These are phyloP conservation scores for Lepiota brunneoincarnata DNA, from an alignment of 768 basidiomycete species.

Conservation along the genomic window DNA sequence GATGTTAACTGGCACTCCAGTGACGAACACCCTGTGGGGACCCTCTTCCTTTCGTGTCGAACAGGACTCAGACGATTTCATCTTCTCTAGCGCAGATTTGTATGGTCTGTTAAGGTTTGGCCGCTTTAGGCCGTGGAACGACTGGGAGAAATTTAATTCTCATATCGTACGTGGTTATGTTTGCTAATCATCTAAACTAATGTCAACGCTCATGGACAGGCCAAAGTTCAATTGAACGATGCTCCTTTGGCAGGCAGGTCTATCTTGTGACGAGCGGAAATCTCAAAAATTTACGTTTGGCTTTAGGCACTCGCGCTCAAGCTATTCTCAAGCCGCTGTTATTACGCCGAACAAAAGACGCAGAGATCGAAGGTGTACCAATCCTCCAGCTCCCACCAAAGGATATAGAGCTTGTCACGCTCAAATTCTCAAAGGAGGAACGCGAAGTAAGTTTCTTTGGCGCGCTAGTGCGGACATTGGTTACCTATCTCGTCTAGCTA, in stretches of 20 bases:
- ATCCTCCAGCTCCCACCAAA: constrained; percentile 64
- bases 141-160: constrained; percentile 65
- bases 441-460: constrained; percentile 42
- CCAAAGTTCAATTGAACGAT: constrained; percentile 50
- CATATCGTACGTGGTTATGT: constrained; percentile 41
- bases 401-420: constrained; percentile 52
- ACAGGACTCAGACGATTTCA: background rate
- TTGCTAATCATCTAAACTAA: background rate
- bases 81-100: constrained; percentile 53
- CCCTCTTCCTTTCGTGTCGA: background rate
- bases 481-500: constrained; percentile 30
- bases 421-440: constrained; percentile 67
- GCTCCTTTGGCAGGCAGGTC: constrained; percentile 57
- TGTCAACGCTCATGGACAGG: constrained; percentile 26
- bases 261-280: background rate
- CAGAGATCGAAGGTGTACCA: constrained; percentile 62
- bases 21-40: constrained; percentile 64
- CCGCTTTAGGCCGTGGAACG: constrained; percentile 66
- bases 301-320: constrained; percentile 58
- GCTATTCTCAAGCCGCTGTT: constrained; percentile 64
- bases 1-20: constrained; percentile 77
- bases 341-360: constrained; percentile 73
- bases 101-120: constrained; percentile 73
- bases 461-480: background rate
- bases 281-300: background rate